These are phyloP conservation scores for Coemansia sp. DNA, from an alignment of 192 early-diverging fungal species.

Conservation along the genomic window DNA sequence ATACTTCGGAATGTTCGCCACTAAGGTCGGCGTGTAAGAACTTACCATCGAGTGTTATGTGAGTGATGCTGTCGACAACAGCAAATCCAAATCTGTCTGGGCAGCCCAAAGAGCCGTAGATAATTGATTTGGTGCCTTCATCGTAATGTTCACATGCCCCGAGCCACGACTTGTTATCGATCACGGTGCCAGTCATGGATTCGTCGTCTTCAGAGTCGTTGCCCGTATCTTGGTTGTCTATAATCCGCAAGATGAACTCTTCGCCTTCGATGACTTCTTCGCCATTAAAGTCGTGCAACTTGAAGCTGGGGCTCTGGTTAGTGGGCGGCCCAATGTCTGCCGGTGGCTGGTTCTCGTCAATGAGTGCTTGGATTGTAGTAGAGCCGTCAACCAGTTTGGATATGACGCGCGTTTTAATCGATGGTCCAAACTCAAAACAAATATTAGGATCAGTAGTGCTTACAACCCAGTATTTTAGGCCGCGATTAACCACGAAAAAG, in stretches of 20 bases:
- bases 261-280: not conserved
- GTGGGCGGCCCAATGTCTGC: not conserved
- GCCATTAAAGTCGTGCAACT: not conserved
- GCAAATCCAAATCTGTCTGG: not conserved
- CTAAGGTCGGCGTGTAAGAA: not conserved
- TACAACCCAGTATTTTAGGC: not conserved
- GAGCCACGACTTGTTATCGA: not conserved
- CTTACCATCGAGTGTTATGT: not conserved
- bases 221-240: not conserved
- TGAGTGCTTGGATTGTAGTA: not conserved
- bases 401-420: not conserved
- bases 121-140: not conserved
- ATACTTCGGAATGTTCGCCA: not conserved
- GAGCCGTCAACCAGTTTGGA: not conserved
- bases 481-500: constrained; percentile 3
- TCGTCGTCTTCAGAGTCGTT: not conserved
- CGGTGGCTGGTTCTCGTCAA: not conserved
- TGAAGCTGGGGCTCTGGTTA: not conserved
- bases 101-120: not conserved
- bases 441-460: not conserved
- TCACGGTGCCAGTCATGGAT: not conserved
- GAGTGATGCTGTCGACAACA: not conserved
- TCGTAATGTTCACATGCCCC: not conserved
- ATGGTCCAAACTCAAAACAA: not conserved
- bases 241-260: not conserved